Evolutionary conservation across 306 rosid species (phyloP).

Genomic region (Dryas alaskensis): DNA sequence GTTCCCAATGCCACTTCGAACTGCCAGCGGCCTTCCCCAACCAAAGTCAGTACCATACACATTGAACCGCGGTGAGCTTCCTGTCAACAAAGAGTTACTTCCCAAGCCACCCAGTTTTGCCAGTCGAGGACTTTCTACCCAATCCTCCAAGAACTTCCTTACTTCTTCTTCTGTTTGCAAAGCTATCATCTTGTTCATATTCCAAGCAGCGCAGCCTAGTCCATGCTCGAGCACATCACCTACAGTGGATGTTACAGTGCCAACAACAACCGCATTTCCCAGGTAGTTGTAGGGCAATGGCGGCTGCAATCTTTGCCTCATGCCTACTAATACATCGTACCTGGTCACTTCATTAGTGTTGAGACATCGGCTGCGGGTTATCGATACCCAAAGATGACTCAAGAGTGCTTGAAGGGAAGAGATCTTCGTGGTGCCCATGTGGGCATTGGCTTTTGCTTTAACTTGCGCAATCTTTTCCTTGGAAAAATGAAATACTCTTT

Average conservation of each 20-base stretch:
- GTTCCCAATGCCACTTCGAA: conserved; percentile 29
- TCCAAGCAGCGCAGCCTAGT: conserved; percentile 34
- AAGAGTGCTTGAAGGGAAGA: conserved; percentile 50
- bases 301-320: conserved; percentile 26
- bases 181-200: conserved; percentile 34
- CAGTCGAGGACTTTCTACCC: conserved; percentile 28
- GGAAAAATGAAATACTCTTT: conserved; percentile 30
- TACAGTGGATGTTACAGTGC: conserved; percentile 12
- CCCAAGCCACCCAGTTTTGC: not conserved
- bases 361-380: conserved; percentile 19
- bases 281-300: conserved; percentile 27
- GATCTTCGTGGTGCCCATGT: conserved; percentile 20
- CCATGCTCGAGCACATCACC: conserved; percentile 31
- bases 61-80: conserved; percentile 42
- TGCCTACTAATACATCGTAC: not conserved
- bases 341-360: not conserved
- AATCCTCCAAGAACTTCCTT: conserved; percentile 12
- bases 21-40: conserved; percentile 44
- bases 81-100: not conserved
- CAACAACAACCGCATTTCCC: conserved; percentile 15
- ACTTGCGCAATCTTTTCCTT: conserved; percentile 31
- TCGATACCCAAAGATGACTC: conserved; percentile 36
- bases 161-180: conserved; percentile 14
- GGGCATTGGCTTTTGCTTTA: conserved; percentile 38
- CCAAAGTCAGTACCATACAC: conserved; percentile 42